Evolutionary conservation across 345 rosid genomes (phyloP).

Genomic region (Syzygium jambos): DNA sequence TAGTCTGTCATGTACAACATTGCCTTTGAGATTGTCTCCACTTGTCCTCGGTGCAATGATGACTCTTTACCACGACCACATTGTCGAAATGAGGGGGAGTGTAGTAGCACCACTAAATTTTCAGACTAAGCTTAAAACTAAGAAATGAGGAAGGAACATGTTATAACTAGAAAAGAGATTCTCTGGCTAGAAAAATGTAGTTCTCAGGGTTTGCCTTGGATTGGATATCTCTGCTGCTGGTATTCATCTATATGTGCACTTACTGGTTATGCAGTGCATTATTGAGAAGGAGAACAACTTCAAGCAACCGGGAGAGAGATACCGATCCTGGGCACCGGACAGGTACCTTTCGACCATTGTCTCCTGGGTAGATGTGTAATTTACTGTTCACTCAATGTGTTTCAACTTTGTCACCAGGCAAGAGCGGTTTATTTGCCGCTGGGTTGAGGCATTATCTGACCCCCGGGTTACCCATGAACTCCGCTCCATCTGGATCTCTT

Average conservation of each 20-base stretch:
- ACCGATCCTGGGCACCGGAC: constrained; percentile 65
- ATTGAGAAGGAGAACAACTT: constrained; percentile 91
- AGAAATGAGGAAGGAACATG: neutral
- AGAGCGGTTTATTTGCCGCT: constrained; percentile 66
- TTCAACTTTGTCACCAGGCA: constrained; percentile 39
- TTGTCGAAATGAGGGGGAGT: neutral
- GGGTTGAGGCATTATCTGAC: constrained; percentile 68
- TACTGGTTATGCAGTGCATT: constrained; percentile 40
- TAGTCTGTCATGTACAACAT: neutral
- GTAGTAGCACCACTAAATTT: neutral
- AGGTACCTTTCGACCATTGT: constrained; percentile 33
- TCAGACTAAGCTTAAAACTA: neutral
- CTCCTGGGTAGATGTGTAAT: neutral
- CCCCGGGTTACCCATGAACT: constrained; percentile 83
- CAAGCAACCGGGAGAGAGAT: constrained; percentile 92
- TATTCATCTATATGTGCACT: neutral
- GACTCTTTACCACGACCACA: neutral
- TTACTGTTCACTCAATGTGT: neutral
- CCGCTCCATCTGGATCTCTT: constrained; percentile 75
- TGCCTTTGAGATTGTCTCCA: neutral
- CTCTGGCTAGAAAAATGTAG: neutral
- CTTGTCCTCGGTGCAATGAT: neutral
- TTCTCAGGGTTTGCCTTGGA: neutral
- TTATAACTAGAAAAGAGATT: neutral
- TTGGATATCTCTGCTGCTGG: neutral